A percentile compares a stretch with the other conserved stretches of the same genome.
Conservation (phyloP, 2,329 filamentous ascomycete species). For the Fusarium sp. region DNA sequence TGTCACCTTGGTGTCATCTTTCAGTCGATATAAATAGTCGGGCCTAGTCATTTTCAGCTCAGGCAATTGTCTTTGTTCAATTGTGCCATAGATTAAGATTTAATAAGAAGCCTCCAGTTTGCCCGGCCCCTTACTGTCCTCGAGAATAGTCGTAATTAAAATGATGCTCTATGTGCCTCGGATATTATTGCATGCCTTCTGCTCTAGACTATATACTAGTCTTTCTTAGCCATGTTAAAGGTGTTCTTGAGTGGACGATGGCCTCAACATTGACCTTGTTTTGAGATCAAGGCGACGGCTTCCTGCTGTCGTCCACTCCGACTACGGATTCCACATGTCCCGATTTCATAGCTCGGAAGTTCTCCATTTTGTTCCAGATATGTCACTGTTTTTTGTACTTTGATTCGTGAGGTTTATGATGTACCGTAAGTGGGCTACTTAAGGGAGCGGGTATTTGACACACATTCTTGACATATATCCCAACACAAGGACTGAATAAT, state of each 20-base stretch:
- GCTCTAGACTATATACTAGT: not conserved
- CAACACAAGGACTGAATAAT: not conserved
- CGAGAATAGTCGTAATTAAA: not conserved
- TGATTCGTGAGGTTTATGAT: not conserved
- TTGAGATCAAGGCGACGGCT: not conserved
- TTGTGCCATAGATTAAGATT: not conserved
- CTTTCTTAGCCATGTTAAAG: not conserved
- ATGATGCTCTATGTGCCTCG: not conserved
- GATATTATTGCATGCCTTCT: not conserved
- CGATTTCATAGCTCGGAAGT: no score
- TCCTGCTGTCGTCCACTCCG: not conserved
- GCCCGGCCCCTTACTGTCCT: not conserved
- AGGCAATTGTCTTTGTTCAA: not conserved
- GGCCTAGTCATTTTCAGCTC: not conserved
- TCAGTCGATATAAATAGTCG: not conserved
- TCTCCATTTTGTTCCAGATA: rapidly evolving
- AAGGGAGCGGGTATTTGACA: no score
- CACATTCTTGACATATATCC: not conserved
- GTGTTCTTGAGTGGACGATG: not conserved
- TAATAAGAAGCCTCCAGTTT: not conserved
- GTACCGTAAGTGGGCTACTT: not conserved
- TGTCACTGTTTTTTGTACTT: not conserved
- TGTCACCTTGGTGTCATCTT: slow-evolving; percentile 54
- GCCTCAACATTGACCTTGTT: not conserved
- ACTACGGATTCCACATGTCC: not conserved